Base-by-base conservation (phyloP, 148 eudicot species). In the Oxyria digyna region DNA sequence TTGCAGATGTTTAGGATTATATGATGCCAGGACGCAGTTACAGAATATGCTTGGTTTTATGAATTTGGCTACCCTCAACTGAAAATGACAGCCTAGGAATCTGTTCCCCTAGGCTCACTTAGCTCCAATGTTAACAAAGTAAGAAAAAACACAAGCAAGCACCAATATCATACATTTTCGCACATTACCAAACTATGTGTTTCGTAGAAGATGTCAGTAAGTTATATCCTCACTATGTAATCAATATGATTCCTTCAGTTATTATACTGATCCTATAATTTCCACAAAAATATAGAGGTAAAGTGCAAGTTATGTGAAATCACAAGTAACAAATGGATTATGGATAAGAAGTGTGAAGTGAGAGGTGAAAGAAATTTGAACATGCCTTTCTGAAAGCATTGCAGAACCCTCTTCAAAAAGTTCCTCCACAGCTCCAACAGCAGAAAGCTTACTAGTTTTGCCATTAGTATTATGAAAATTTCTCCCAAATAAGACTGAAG, bases 361-460 rank as follows among this genome's bases (percentile, higher is more conserved):
- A 42, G 31, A 43, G 59, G 38, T 1, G 18, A 50, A 38, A 27
- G 37, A 29, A 24, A 43, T 24, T 54, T 26, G 26, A 46, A 15
- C 45, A 50, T 79, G 85, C 98, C 98, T 89, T 83, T 93, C 98
- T 27, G 96, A 89, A 80, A 90, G 96, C 88, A 87, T 83, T 68
- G 96, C 96, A 74, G 98, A 93, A 68, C 98, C 98, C 81, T 93
- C 98, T 82, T 94, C 98, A 77, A 94, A 94, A 70, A 94, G 80
- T 78, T 94, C 98, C 78, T 94, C 97, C 74, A 90, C 98, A 72
- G 79, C 87, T 67, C 98, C 98, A 57, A 94, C 87, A 26, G 90
- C 87, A 72, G 98, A 88, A 63, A 87, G 95, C 80, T 82, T 92
- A 70, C 76, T 71, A 62, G 84, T 80, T 75, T 86, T 88, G 74